A percentile compares a stretch with the other conserved stretches of the same genome.
phyloP scores from a whole-genome alignment of 306 rosid species.

The Biancaea sappan region DNA sequence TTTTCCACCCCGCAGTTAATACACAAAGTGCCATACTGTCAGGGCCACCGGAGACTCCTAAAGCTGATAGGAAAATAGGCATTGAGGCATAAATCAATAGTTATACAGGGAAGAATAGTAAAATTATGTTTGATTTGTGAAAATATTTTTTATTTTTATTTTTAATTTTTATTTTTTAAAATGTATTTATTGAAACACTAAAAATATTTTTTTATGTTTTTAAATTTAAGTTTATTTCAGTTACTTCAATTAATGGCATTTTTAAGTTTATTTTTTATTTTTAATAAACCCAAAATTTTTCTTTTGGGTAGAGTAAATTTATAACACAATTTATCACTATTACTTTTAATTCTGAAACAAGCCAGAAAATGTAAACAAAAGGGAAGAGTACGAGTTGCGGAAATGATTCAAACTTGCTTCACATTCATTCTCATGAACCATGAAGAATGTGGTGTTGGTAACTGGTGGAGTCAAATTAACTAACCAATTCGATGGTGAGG shows the following conservation, averaged over 20 bases:
- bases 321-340: constrained; percentile 9
- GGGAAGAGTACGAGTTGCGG: not conserved
- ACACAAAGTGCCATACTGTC: constrained; percentile 90
- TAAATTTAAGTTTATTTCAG: no score
- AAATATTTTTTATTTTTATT: no score
- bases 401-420: not conserved
- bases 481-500: constrained; percentile 82
- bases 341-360: not conserved
- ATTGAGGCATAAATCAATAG: constrained; percentile 26
- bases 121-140: no score
- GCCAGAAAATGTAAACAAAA: not conserved
- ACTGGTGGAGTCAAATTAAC: not conserved
- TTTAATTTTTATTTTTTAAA: no score
- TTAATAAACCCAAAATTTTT: no score
- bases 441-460: not conserved
- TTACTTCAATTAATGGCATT: no score
- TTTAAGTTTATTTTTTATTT: no score
- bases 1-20: constrained; percentile 78
- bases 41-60: constrained; percentile 99
- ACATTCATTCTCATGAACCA: not conserved
- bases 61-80: constrained; percentile 48
- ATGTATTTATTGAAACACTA: no score
- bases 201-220: no score
- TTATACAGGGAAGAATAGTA: constrained; percentile 2
- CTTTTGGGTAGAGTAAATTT: not conserved